phyloP scores from a whole-genome alignment of 345 rosid genomes.

The Populus simonii region DNA sequence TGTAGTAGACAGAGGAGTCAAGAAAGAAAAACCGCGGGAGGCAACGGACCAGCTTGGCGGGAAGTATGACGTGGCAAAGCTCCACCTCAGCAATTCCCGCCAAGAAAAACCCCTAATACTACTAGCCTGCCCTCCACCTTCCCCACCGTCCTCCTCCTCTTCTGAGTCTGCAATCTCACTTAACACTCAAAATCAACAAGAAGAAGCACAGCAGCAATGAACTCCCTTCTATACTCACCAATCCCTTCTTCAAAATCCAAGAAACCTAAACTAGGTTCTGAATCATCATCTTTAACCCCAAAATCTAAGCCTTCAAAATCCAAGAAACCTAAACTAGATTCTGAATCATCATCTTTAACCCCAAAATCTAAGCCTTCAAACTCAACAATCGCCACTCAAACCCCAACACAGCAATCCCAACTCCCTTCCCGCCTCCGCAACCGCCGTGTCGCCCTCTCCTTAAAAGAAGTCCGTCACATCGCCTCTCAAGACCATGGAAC shows the following conservation, averaged over 20 bases:
- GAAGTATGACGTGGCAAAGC: constrained; percentile 9
- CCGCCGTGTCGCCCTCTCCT: constrained; percentile 21
- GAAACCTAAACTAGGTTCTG: background rate
- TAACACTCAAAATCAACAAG: background rate
- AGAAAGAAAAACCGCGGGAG: constrained; percentile 14
- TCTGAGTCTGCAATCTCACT: background rate
- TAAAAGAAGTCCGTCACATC: constrained; percentile 16
- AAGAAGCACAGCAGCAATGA: constrained; percentile 2
- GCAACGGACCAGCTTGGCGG: constrained; percentile 18
- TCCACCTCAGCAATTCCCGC: constrained; percentile 20
- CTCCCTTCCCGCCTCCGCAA: constrained; percentile 23
- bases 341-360: background rate
- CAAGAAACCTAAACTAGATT: background rate
- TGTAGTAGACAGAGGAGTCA: background rate
- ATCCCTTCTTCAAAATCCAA: constrained; percentile 15
- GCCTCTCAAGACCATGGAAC: constrained; percentile 11
- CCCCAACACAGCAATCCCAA: constrained; percentile 20
- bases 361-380: constrained; percentile 10
- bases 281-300: constrained; percentile 6
- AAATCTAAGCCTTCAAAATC: constrained; percentile 11
- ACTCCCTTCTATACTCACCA: background rate
- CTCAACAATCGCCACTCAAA: constrained; percentile 15
- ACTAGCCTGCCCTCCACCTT: background rate
- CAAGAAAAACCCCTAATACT: constrained; percentile 1
- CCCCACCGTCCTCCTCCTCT: background rate